Conservation (phyloP, 345 rosid genomes). For the Cardiospermum halicacabum region DNA sequence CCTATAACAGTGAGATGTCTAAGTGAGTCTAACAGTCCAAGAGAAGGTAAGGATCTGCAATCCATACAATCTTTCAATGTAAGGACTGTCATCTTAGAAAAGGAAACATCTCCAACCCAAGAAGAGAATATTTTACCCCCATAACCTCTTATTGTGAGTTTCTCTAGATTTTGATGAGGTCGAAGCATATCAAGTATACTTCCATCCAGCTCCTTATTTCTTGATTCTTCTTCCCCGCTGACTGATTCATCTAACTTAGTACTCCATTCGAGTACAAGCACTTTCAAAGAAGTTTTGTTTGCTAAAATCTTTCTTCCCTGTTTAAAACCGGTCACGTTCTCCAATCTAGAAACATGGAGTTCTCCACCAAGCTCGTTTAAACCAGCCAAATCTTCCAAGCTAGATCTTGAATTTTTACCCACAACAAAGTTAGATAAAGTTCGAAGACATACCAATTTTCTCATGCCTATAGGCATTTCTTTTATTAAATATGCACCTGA, state of each 20-base stretch:
- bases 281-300: too few relatives aligned
- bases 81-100: neutral
- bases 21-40: neutral
- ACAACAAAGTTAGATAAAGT: neutral
- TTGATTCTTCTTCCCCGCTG: too few relatives aligned
- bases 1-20: neutral
- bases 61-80: neutral
- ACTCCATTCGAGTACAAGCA: too few relatives aligned
- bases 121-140: too few relatives aligned
- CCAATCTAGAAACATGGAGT: neutral
- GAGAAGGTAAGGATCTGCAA: neutral
- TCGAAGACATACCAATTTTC: neutral
- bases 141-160: too few relatives aligned
- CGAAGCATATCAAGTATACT: too few relatives aligned
- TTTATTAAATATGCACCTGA: neutral
- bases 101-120: neutral
- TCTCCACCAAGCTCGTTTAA: neutral
- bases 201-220: too few relatives aligned
- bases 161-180: neutral
- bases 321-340: neutral
- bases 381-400: neutral
- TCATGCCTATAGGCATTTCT: too few relatives aligned
- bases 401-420: neutral
- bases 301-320: too few relatives aligned
- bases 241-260: too few relatives aligned